Evolutionary conservation across 768 basidiomycete genomes (phyloP).

Genomic region (Asterophora parasitica): DNA sequence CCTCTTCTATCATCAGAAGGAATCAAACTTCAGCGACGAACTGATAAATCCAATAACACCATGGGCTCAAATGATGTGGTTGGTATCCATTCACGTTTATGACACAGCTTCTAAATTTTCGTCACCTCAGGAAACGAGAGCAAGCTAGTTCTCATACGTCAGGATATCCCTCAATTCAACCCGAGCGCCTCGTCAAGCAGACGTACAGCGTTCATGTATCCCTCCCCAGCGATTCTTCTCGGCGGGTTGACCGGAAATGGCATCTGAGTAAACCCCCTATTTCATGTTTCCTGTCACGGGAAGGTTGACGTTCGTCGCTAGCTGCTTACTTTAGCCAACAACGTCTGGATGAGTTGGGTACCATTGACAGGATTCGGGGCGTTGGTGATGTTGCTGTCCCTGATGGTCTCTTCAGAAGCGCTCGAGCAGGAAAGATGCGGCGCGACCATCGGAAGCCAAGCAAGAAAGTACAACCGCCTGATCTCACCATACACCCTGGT

Average conservation of each 20-base stretch:
- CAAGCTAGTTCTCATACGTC: slow-evolving; percentile 8
- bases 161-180: slow-evolving; percentile 33
- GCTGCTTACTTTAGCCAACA: slow-evolving; percentile 85
- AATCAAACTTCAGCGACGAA: slow-evolving; percentile 55
- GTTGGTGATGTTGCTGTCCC: slow-evolving; percentile 66
- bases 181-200: slow-evolving; percentile 73
- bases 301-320: slow-evolving; percentile 29
- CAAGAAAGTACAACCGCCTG: slow-evolving; percentile 25
- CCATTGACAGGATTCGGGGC: slow-evolving; percentile 64
- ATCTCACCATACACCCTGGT: slow-evolving; percentile 21
- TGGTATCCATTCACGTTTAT: slow-evolving; percentile 15
- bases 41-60: slow-evolving; percentile 57
- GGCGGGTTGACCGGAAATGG: slow-evolving; percentile 66
- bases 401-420: slow-evolving; percentile 75
- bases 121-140: slow-evolving; percentile 13
- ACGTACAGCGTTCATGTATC: slow-evolving; percentile 80
- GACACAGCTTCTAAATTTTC: not conserved
- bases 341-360: slow-evolving; percentile 63
- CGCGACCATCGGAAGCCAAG: slow-evolving; percentile 43
- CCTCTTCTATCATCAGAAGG: slow-evolving; percentile 80
- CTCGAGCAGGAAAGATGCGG: slow-evolving; percentile 61
- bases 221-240: slow-evolving; percentile 47
- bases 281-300: slow-evolving; percentile 12
- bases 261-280: slow-evolving; percentile 61
- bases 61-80: slow-evolving; percentile 76